phyloP scores from a whole-genome alignment of 2,329 filamentous ascomycete species.

The Decorospora gaudefroyi region DNA sequence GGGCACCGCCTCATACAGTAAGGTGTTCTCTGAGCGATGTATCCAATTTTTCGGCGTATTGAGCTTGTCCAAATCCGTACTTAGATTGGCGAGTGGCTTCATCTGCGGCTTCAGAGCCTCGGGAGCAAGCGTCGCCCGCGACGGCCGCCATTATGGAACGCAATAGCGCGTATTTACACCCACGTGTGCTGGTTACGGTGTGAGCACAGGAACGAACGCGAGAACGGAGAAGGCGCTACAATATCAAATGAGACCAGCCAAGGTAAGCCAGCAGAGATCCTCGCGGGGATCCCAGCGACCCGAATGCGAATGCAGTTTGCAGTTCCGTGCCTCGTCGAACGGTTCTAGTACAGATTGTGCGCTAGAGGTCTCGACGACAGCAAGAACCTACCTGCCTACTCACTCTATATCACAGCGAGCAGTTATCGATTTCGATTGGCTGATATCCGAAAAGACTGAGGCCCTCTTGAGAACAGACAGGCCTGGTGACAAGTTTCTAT shows the following conservation, averaged over 20 bases:
- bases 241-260: constrained; percentile 23
- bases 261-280: constrained; percentile 28
- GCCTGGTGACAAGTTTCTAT: constrained; percentile 12
- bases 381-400: too few relatives aligned
- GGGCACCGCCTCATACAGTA: constrained; percentile 25
- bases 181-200: constrained; percentile 20
- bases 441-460: too few relatives aligned
- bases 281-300: constrained; percentile 30
- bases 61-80: constrained; percentile 16
- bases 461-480: too few relatives aligned
- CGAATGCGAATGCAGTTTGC: constrained; percentile 18
- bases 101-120: constrained; percentile 17
- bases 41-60: constrained; percentile 19
- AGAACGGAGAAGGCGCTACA: constrained; percentile 17
- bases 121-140: constrained; percentile 29
- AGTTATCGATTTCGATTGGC: too few relatives aligned
- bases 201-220: constrained; percentile 18
- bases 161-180: constrained; percentile 20
- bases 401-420: too few relatives aligned
- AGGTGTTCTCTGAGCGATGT: constrained; percentile 21
- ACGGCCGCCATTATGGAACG: constrained; percentile 18
- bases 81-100: constrained; percentile 17
- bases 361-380: background rate
- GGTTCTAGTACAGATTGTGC: background rate
- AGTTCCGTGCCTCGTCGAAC: constrained; percentile 4